A percentile compares a stretch with the other conserved stretches of the same genome.
These are phyloP conservation scores for Coleophoma eucalyptorum DNA, from an alignment of 2,329 filamentous ascomycete species.

Conservation along the genomic window DNA sequence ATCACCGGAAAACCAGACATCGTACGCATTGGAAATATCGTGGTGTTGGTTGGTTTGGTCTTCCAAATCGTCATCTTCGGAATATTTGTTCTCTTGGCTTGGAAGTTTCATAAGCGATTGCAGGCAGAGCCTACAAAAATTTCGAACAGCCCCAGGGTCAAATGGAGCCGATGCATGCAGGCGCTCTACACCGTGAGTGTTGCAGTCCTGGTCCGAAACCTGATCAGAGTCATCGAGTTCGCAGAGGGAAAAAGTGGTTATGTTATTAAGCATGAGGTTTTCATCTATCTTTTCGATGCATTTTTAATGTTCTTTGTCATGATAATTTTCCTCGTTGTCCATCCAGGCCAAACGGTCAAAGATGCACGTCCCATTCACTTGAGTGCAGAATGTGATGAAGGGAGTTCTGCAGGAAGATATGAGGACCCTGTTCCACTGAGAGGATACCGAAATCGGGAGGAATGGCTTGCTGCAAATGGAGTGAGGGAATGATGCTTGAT, in stretches of 20 bases:
- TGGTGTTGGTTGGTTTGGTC: background rate
- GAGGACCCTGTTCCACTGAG: too few relatives aligned
- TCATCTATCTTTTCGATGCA: constrained; percentile 37
- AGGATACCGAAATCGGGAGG: too few relatives aligned
- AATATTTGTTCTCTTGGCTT: background rate
- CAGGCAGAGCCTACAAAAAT: background rate
- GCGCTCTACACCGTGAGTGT: constrained; percentile 33
- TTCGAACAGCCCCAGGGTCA: background rate
- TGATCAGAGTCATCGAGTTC: constrained; percentile 37
- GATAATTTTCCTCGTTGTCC: constrained; percentile 27
- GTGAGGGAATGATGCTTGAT: too few relatives aligned
- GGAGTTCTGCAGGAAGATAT: too few relatives aligned
- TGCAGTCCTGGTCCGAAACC: constrained; percentile 38
- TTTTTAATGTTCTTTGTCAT: constrained; percentile 34
- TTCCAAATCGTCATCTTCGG: background rate
- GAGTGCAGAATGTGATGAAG: too few relatives aligned
- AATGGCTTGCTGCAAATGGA: too few relatives aligned
- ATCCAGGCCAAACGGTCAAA: constrained; percentile 22
- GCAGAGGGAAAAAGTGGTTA: constrained; percentile 34
- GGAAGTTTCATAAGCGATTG: background rate
- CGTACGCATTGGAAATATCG: background rate
- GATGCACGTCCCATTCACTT: too few relatives aligned
- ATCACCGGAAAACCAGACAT: background rate
- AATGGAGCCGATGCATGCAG: constrained; percentile 31
- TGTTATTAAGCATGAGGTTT: constrained; percentile 36